Base-by-base conservation (phyloP, 1,284 basidiomycete species). In the Rhodotorula sp. region DNA sequence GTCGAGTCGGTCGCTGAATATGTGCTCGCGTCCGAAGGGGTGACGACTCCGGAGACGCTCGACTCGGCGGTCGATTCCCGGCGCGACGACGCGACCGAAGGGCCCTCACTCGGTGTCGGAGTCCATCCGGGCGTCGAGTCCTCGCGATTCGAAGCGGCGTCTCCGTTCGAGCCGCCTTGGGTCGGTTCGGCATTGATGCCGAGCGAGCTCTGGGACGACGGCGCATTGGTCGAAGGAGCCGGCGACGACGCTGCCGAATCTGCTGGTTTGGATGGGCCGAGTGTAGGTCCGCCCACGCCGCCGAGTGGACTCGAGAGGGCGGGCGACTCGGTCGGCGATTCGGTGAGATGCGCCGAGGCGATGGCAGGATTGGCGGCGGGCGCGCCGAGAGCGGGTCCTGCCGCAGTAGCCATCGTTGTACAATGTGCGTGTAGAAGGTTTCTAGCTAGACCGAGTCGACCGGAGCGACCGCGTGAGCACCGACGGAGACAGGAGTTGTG, bases 351-450 rank as follows among this genome's bases (percentile, higher is more conserved):
- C 53, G 24, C 6, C 53, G 53, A 15, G 26, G n/a, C 53, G 49
- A n/a, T n/a, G 22, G 49, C 49, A 24, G 49, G 49, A 22, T 24
- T 51, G 49, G 24, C 22, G 53, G 53, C 53, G 4, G 53, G 53
- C 24, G 53, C 53, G 53, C 53, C 53, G 26, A 54, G 53, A 29
- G 53, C n/a, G 53, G 53, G 53, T 18, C 53, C 53, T 26, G 53
- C 26, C 17, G 53, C 53, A 18, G 53, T 54, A n/a, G 53, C 53
- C 53, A 54, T 54, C 6, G 49, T 10, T n/a, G 49, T 24, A 26
- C 18, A 51, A 14, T 51, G 20, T 24, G 49, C 12, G 49, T 24
- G 5, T 10, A 51, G 49, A 51, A 26, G 24, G 24, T 18, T 49
- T 24, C 24, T 49, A 49, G 18, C 20, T 24, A 24, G 48, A 24